These are phyloP conservation scores for Cicer cuneatum DNA, from an alignment of 306 rosid species.

Conservation along the genomic window DNA sequence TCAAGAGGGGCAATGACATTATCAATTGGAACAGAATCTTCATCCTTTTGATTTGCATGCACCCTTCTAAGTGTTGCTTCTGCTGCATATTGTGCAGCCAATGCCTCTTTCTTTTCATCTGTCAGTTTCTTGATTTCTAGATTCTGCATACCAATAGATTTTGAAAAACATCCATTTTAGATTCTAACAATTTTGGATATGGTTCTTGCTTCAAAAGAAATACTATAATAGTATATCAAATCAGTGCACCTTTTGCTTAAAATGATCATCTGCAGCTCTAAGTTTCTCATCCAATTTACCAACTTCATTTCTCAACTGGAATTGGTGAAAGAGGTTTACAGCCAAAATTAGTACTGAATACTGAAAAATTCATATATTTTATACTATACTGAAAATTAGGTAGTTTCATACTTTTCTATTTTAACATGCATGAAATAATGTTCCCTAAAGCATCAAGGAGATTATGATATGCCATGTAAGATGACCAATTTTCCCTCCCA, in stretches of 20 bases:
- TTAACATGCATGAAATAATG: constrained; percentile 19
- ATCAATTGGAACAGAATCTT: constrained; percentile 62
- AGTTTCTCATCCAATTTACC: constrained; percentile 66
- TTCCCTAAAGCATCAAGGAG: neutral
- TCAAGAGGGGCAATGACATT: constrained; percentile 79
- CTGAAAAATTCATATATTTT: neutral
- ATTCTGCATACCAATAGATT: constrained; percentile 62
- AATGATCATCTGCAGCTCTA: constrained; percentile 58
- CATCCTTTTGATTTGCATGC: constrained; percentile 71
- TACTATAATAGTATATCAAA: constrained; percentile 29
- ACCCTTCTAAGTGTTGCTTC: constrained; percentile 89
- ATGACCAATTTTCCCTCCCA: constrained; percentile 1
- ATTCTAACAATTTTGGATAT: constrained; percentile 9
- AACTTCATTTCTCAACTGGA: constrained; percentile 66
- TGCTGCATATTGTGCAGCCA: constrained; percentile 86
- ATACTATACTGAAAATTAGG: neutral
- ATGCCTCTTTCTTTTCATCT: constrained; percentile 76
- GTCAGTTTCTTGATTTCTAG: constrained; percentile 73
- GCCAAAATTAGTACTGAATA: neutral
- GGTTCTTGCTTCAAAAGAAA: constrained; percentile 40
- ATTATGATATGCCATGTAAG: constrained; percentile 2
- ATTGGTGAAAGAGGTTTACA: constrained; percentile 3
- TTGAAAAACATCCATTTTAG: constrained; percentile 33
- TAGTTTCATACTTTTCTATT: neutral
- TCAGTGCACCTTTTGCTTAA: constrained; percentile 72